Conservation (phyloP, 148 eudicot genomes). For the Silene conica region DNA sequence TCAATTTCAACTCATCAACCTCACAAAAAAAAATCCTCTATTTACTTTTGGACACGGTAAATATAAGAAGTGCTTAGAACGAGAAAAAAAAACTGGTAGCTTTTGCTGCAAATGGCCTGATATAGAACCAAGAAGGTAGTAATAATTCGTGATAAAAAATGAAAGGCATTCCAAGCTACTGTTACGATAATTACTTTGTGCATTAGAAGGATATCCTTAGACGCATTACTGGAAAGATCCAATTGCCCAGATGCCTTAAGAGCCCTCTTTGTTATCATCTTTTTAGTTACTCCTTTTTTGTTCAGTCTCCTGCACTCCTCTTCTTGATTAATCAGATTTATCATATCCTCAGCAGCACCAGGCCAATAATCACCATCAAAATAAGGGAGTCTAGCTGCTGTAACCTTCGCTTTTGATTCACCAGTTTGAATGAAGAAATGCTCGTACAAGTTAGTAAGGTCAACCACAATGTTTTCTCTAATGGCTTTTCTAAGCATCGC, state of each 20-base stretch:
- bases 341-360: slow-evolving; percentile 98
- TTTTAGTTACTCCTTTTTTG: slow-evolving; percentile 70
- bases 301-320: slow-evolving; percentile 76
- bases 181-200: slow-evolving; percentile 56
- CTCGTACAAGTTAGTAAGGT: slow-evolving; percentile 80
- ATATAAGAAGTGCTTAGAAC: background rate
- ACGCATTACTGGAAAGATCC: slow-evolving; percentile 87
- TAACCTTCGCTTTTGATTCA: slow-evolving; percentile 90
- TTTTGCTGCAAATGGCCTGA: background rate
- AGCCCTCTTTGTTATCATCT: slow-evolving; percentile 78
- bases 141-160: background rate
- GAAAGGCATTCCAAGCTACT: background rate
- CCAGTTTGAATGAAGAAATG: slow-evolving; percentile 78
- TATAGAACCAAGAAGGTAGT: background rate
- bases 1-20: background rate
- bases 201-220: slow-evolving; percentile 88
- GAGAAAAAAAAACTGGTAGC: background rate
- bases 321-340: slow-evolving; percentile 69
- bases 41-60: background rate
- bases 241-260: slow-evolving; percentile 89
- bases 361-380: slow-evolving; percentile 99
- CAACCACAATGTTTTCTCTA: slow-evolving; percentile 81
- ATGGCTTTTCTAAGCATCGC: slow-evolving; percentile 89
- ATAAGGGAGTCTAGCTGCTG: slow-evolving; percentile 95
- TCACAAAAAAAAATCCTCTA: background rate